Percentiles rank a stretch among this genome's conserved stretches.
Conservation (phyloP, 176 grass and related monocot species). For the Raddia guianensis region DNA sequence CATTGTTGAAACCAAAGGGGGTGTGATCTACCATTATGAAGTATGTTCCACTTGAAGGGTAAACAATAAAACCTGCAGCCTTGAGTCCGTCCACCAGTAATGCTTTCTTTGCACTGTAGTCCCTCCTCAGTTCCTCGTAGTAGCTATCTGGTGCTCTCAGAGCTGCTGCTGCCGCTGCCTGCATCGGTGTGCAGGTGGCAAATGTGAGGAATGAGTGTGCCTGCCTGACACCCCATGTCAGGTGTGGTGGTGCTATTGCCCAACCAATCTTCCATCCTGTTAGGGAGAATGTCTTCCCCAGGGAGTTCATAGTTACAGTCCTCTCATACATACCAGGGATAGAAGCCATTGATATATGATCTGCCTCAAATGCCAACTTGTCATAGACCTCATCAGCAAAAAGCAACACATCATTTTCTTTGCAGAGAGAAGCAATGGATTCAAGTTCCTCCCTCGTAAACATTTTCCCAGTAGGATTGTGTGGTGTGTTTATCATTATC, state of each 20-base stretch:
- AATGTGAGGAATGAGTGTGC: constrained; percentile 97
- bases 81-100: constrained; percentile 77
- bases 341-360: constrained; percentile 88
- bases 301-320: constrained; percentile 94
- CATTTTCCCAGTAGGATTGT: constrained; percentile 99
- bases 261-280: constrained; percentile 99
- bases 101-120: constrained; percentile 75
- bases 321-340: constrained; percentile 92
- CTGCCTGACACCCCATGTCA: constrained; percentile 97
- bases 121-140: constrained; percentile 76
- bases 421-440: constrained; percentile 83
- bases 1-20: constrained; percentile 80
- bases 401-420: constrained; percentile 86
- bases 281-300: constrained; percentile 95
- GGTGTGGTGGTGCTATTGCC: constrained; percentile 81
- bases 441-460: constrained; percentile 82
- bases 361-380: constrained; percentile 83
- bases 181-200: constrained; percentile 90
- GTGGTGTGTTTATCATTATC: constrained; percentile 97
- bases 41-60: constrained; percentile 92
- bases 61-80: constrained; percentile 79
- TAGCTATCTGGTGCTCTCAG: constrained; percentile 76
- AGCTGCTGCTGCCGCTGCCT: constrained; percentile 66
- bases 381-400: constrained; percentile 97
- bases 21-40: constrained; percentile 93